Evolutionary conservation across 1,284 basidiomycete genomes (phyloP).

Genomic region (Somion occarium): DNA sequence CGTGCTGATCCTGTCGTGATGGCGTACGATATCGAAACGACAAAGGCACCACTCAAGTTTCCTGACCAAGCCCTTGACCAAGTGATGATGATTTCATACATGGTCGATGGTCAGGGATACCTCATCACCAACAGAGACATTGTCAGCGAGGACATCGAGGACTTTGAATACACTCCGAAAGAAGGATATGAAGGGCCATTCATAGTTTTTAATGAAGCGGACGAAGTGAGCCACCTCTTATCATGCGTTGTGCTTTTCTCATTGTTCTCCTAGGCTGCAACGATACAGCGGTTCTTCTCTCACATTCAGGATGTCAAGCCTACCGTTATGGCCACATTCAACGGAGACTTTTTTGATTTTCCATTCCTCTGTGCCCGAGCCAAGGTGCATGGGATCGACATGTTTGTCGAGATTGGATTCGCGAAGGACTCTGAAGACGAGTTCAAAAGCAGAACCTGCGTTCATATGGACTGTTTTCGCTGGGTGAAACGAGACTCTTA

Average conservation of each 20-base stretch:
- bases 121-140: constrained; percentile 98
- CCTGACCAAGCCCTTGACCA: constrained; percentile 95
- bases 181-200: constrained; percentile 98
- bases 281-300: constrained; percentile 87
- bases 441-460: constrained; percentile 91
- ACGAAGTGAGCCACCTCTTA: constrained; percentile 61
- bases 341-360: constrained; percentile 99
- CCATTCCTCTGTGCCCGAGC: constrained; percentile 93
- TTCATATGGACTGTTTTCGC: constrained; percentile 99
- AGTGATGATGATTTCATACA: constrained; percentile 99
- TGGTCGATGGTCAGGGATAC: constrained; percentile 95
- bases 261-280: constrained; percentile 47
- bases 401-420: constrained; percentile 96
- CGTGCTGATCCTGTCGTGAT: constrained; percentile 99
- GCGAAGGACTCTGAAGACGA: constrained; percentile 90
- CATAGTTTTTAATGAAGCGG: constrained; percentile 90
- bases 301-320: constrained; percentile 93
- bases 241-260: neutral
- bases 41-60: constrained; percentile 98
- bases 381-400: constrained; percentile 89
- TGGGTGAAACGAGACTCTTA: constrained; percentile 99
- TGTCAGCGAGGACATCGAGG: constrained; percentile 95
- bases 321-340: constrained; percentile 97
- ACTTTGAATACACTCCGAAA: constrained; percentile 99
- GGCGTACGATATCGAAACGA: constrained; percentile 99